Evolutionary conservation across 768 basidiomycete species (phyloP).

Genomic region (Solioccasus polychromus): DNA sequence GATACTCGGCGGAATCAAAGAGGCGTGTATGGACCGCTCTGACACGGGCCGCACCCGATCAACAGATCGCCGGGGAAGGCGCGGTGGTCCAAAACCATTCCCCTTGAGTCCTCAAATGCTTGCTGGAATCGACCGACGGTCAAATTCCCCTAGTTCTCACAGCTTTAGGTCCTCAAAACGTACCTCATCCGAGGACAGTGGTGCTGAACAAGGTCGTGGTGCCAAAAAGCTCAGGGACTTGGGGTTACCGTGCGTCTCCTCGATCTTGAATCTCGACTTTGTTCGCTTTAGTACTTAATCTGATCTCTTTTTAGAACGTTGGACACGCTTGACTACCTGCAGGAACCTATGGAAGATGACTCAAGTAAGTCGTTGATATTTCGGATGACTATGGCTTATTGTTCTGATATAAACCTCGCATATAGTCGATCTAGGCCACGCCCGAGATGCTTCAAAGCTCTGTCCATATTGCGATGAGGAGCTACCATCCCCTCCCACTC

Average conservation of each 20-base stretch:
- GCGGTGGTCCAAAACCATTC: constrained; percentile 33
- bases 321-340: constrained; percentile 9
- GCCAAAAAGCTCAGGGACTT: constrained; percentile 35
- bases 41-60: too few relatives aligned
- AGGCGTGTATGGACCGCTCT: too few relatives aligned
- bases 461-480: constrained; percentile 82
- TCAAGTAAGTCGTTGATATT: constrained; percentile 34
- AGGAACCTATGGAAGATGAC: constrained; percentile 36
- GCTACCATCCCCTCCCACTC: constrained; percentile 62
- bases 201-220: constrained; percentile 22
- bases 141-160: constrained; percentile 16
- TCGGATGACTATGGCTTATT: neutral
- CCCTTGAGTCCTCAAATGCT: constrained; percentile 50
- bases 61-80: neutral
- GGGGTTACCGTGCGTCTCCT: constrained; percentile 9
- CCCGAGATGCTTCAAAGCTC: constrained; percentile 60
- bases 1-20: too few relatives aligned
- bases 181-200: constrained; percentile 33
- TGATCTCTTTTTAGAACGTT: constrained; percentile 4
- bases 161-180: constrained; percentile 26
- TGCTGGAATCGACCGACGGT: constrained; percentile 34
- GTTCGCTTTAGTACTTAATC: constrained; percentile 5
- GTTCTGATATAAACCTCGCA: neutral
- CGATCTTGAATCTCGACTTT: constrained; percentile 7
- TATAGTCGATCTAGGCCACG: constrained; percentile 50